These are phyloP conservation scores for Sphagnum fallax DNA, from an alignment of 228 moss, liverwort and hornwort species.

Conservation along the genomic window DNA sequence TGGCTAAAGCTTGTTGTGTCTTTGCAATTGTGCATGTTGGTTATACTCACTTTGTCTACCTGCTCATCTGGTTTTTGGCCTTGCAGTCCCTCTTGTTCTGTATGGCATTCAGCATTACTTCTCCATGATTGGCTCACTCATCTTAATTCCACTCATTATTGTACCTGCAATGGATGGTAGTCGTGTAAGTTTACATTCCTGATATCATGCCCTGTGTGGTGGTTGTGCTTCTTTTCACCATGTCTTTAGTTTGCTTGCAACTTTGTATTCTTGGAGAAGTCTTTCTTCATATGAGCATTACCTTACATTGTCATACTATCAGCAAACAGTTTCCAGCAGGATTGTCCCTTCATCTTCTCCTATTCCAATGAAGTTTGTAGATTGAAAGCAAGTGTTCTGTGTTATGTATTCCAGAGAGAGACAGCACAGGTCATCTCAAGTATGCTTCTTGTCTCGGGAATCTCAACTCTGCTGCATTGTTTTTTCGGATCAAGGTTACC, in stretches of 20 bases:
- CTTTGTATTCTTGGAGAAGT: background rate
- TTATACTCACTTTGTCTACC: no score
- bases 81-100: constrained; percentile 78
- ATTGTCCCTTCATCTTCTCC: no score
- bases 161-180: constrained; percentile 84
- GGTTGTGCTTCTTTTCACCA: background rate
- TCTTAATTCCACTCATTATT: constrained; percentile 79
- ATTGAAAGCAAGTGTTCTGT: background rate
- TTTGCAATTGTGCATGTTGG: no score
- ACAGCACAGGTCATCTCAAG: constrained; percentile 85
- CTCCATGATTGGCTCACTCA: constrained; percentile 86
- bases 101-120: constrained; percentile 88
- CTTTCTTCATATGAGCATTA: background rate
- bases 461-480: constrained; percentile 76
- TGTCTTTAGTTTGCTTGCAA: background rate
- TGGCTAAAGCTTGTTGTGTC: no score
- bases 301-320: no score
- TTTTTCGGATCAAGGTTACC: constrained; percentile 82
- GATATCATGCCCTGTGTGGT: background rate
- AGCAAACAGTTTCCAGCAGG: no score
- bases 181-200: constrained; percentile 38
- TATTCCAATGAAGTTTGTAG: no score
- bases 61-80: background rate
- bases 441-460: constrained; percentile 80
- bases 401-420: constrained; percentile 46